Percentiles rank a stretch among this genome's conserved stretches.
phyloP scores from a whole-genome alignment of 2,329 filamentous ascomycete genomes.

The Hypocrella siamensis region DNA sequence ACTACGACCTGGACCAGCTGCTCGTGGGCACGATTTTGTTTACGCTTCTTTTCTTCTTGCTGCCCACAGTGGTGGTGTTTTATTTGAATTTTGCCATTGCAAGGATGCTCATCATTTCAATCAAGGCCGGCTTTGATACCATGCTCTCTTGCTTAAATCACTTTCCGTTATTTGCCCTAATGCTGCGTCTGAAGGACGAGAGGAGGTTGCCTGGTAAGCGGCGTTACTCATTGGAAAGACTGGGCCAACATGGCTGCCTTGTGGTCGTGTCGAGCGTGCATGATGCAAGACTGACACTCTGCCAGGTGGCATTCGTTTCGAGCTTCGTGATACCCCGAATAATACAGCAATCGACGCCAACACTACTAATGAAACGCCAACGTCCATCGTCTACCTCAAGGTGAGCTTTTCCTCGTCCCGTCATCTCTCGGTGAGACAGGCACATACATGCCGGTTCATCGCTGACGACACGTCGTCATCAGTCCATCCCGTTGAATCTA shows the following conservation, averaged over 20 bases:
- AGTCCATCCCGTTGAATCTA: conserved; percentile 81
- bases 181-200: conserved; percentile 90
- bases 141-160: conserved; percentile 89
- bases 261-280: not conserved
- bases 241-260: too few species aligned
- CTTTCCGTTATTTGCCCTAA: conserved; percentile 91
- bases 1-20: conserved; percentile 94
- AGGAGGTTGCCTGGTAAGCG: conserved; percentile 63
- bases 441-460: not conserved
- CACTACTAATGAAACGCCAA: conserved; percentile 36
- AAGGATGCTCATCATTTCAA: conserved; percentile 82
- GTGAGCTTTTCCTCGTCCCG: conserved; percentile 26
- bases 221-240: too few species aligned
- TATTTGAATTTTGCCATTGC: conserved; percentile 93
- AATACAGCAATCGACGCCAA: conserved; percentile 23
- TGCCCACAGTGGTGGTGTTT: conserved; percentile 91
- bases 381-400: conserved; percentile 76
- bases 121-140: conserved; percentile 86
- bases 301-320: conserved; percentile 61
- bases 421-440: not conserved
- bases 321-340: conserved; percentile 60
- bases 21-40: conserved; percentile 94
- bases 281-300: conserved; percentile 3
- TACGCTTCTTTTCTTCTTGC: conserved; percentile 82
- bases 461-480: conserved; percentile 1